These are phyloP conservation scores for Basipetospora chlamydospora DNA, from an alignment of 2,329 filamentous ascomycete genomes.

Conservation along the genomic window DNA sequence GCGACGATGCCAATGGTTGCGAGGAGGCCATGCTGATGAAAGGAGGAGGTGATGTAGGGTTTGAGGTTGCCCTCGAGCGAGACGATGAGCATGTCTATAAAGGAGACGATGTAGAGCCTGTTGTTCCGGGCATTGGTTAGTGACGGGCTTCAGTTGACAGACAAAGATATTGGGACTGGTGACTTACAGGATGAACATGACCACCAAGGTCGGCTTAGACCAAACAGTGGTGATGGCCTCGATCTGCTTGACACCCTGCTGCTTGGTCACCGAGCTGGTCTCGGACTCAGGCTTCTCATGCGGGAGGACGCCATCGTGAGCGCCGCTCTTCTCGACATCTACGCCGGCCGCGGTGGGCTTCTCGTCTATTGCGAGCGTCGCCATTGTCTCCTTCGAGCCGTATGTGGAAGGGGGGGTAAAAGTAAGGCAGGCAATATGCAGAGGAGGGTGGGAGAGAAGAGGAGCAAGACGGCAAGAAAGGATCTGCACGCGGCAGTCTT, in stretches of 20 bases:
- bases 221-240: slow-evolving; percentile 25
- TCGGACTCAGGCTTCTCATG: background rate
- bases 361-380: too few species aligned
- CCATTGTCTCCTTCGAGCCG: too few species aligned
- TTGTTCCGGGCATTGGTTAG: too few species aligned
- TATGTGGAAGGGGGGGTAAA: too few species aligned
- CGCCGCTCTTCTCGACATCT: too few species aligned
- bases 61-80: slow-evolving; percentile 33
- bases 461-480: too few species aligned
- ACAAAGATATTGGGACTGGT: background rate
- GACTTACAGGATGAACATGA: slow-evolving; percentile 24
- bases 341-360: too few species aligned
- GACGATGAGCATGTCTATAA: slow-evolving; percentile 21
- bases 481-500: too few species aligned
- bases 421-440: too few species aligned
- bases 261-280: slow-evolving; percentile 6
- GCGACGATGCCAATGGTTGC: slow-evolving; percentile 51
- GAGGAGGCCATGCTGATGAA: slow-evolving; percentile 49
- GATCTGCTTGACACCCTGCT: slow-evolving; percentile 23
- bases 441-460: too few species aligned
- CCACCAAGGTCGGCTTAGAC: slow-evolving; percentile 21
- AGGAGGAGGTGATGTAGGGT: slow-evolving; percentile 52
- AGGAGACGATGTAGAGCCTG: slow-evolving; percentile 24
- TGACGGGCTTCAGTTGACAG: too few species aligned
- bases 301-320: too few species aligned